These are phyloP conservation scores for Monosporascus sp. DNA, from an alignment of 2,329 filamentous ascomycete genomes.

Conservation along the genomic window DNA sequence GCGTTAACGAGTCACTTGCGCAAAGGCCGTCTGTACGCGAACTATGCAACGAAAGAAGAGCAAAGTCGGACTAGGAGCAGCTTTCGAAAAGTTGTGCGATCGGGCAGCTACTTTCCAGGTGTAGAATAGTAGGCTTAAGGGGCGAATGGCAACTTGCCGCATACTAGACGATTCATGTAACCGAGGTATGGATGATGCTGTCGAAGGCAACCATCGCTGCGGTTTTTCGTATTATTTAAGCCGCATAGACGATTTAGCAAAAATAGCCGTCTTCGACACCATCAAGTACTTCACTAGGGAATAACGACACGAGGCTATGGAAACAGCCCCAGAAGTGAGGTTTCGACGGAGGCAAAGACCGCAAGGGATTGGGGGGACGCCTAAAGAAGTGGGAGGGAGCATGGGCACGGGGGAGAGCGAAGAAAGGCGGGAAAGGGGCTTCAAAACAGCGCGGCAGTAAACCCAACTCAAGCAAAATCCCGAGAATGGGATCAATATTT, in stretches of 20 bases:
- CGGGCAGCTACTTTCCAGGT: not conserved
- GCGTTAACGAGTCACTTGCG: no score
- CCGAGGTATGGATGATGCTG: not conserved
- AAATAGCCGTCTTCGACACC: not conserved
- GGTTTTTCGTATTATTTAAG: not conserved
- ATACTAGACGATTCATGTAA: not conserved
- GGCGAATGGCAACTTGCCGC: not conserved
- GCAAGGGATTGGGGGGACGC: no score
- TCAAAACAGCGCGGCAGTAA: no score
- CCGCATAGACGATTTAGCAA: not conserved
- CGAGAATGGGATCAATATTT: no score
- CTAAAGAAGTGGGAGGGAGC: no score
- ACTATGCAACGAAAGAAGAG: no score
- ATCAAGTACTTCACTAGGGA: not conserved
- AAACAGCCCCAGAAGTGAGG: not conserved
- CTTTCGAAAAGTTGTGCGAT: not conserved
- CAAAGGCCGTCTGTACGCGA: no score
- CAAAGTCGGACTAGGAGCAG: no score
- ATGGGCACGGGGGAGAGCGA: no score
- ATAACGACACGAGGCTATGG: no score
- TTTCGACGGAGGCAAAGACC: not conserved
- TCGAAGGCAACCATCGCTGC: not conserved
- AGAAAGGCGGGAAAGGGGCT: no score
- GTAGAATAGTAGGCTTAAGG: not conserved
- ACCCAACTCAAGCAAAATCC: no score